Base-by-base conservation (phyloP, 2,329 filamentous ascomycete species). In the Sporothrix phasma region DNA sequence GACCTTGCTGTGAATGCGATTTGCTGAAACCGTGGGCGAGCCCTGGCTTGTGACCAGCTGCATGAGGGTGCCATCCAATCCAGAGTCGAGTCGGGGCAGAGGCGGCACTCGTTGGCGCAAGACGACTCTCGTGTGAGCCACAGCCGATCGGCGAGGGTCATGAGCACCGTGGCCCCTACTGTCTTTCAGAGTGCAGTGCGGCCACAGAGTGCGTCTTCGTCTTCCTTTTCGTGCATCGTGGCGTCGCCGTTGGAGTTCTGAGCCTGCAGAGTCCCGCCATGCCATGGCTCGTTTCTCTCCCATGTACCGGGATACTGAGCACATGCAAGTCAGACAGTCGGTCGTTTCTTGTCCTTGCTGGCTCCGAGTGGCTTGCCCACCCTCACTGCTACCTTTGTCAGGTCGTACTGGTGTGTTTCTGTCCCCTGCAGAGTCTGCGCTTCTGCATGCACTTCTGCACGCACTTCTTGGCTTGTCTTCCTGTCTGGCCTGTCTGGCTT, bases 341-440 rank as follows among this genome's bases (percentile, higher is more conserved):
- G 60, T 24, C 22, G 60, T 51, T 53, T 62, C 60, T 62, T 22
- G 43, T 19, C 58, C 58, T 24, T 31, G 58, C 34, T 34, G 37
- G 60, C 60, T 53, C 60, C 60, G n/a, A 53, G 22, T 31, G 41
- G 43, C 41, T 47, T 22, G 41, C 29, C 29, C 58, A 34, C 29
- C 29, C n/a, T 46, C 26, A 17, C 41, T 24, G 58, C 54, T 15
- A 58, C 37, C 29, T 51, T 62, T 15, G 19, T 61, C 43, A n/a
- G 31, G 59, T 49, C 59, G 17, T 31, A 37, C 46, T 19, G 46
- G 46, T 15, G 45, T 37, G 59, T 39, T 43, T 34, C 46, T 51
- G 39, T 43, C 49, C 47, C 37, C 61, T 41, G 34, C 47, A 39
- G 22, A 54, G n/a, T 3, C 24, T 19, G 34, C 54, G 37, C 34